phyloP scores from a whole-genome alignment of 495 filamentous ascomycete genomes.

The Hapsidospora chrysogenum region DNA sequence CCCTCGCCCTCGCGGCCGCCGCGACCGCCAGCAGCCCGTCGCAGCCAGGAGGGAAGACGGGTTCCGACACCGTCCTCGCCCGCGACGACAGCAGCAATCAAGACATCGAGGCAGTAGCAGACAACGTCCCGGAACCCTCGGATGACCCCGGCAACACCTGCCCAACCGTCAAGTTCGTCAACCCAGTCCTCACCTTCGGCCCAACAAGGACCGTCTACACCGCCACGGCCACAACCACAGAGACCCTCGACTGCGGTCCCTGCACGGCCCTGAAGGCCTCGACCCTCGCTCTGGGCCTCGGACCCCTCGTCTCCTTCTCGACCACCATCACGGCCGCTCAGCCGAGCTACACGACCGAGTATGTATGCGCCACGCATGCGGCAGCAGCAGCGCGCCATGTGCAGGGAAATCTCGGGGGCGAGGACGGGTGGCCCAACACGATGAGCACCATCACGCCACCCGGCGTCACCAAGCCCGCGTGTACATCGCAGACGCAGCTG shows the following conservation, averaged over 20 bases:
- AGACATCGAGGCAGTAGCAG: too few relatives aligned
- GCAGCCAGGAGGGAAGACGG: too few relatives aligned
- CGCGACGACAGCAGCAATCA: too few relatives aligned
- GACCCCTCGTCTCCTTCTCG: neutral
- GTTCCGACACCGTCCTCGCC: too few relatives aligned
- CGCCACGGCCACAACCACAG: constrained; percentile 1
- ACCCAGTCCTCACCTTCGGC: constrained; percentile 2
- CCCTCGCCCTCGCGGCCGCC: too few relatives aligned
- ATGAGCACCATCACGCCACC: constrained; percentile 11
- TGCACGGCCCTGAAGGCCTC: constrained; percentile 1
- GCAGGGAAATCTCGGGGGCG: too few relatives aligned
- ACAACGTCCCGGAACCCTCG: too few relatives aligned
- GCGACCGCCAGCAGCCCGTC: too few relatives aligned
- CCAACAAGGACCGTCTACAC: constrained; percentile 5
- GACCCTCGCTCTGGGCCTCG: neutral
- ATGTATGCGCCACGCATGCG: neutral
- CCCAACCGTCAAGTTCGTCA: neutral
- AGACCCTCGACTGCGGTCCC: constrained; percentile 3
- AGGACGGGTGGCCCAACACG: too few relatives aligned
- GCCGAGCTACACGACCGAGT: neutral
- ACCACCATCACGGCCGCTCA: constrained; percentile 3
- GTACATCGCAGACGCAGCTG: neutral
- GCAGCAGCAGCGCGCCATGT: too few relatives aligned
- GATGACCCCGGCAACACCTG: too few relatives aligned
- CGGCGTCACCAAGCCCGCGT: neutral